These are phyloP conservation scores for Tolypocladium pustulatum DNA, from an alignment of 2,329 filamentous ascomycete genomes.

Conservation along the genomic window DNA sequence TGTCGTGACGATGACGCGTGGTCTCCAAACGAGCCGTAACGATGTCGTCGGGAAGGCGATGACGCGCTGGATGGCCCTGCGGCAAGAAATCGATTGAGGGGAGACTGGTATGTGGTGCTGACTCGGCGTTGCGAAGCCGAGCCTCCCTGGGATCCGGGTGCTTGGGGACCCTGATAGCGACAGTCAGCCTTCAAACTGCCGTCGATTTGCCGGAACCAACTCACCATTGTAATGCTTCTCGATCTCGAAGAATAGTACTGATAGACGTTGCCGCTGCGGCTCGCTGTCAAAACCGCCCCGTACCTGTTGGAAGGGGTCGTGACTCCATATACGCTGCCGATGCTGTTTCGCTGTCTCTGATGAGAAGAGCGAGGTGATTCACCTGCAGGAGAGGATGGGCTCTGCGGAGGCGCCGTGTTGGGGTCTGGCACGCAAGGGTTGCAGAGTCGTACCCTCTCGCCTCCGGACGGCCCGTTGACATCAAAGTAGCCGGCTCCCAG, in stretches of 20 bases:
- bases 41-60: constrained; percentile 19
- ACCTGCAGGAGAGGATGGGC: constrained; percentile 21
- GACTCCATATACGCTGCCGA: constrained; percentile 20
- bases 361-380: constrained; percentile 25
- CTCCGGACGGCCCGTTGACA: constrained; percentile 37
- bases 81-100: constrained; percentile 28
- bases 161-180: not conserved
- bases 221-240: constrained; percentile 41
- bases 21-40: constrained; percentile 17
- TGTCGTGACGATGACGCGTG: constrained; percentile 25
- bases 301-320: constrained; percentile 19
- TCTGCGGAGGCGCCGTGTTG: constrained; percentile 44
- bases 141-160: not conserved
- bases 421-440: constrained; percentile 54
- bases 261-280: constrained; percentile 22
- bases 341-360: constrained; percentile 34
- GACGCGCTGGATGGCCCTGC: constrained; percentile 20
- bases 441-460: constrained; percentile 48
- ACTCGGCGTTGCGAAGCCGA: constrained; percentile 16
- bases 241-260: constrained; percentile 19
- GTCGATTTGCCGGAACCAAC: constrained; percentile 4
- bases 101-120: constrained; percentile 21
- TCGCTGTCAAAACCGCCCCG: constrained; percentile 24
- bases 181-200: constrained; percentile 1
- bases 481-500: constrained; percentile 29